Base-by-base conservation (phyloP, 2,329 filamentous ascomycete genomes). In the Phoma herbarum region DNA sequence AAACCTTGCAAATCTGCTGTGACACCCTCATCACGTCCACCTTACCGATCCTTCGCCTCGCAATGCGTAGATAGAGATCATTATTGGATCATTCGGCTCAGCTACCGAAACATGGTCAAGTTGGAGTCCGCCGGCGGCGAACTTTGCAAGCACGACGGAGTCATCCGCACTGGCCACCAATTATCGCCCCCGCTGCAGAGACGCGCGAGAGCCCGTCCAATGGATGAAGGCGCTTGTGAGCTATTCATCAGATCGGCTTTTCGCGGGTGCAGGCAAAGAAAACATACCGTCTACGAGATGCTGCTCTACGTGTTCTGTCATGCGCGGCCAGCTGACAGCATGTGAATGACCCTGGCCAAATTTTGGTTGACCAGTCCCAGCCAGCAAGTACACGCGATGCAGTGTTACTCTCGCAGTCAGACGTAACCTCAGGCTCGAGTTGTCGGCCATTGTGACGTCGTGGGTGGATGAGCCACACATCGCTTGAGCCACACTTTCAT, bases 381-480 rank as follows among this genome's bases (percentile, higher is more conserved):
- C 43, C 23, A 52, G 43, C 43, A 48, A 44, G 35, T 20, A 29
- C 48, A 52, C n/a, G 37, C 49, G 44, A 52, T 20, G 37, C 44
- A 31, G 28, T 52, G 44, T 26, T 42, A 58, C 49, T 48, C 33
- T 28, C 29, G 18, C 29, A 25, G 29, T 35, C 44, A 58, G 55
- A 48, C 44, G 55, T 53, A 58, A 58, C 55, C 44, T 49, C 39
- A 45, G 29, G 25, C 44, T 52, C 14, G 31, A 41, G 12, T 37
- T 25, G 18, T 49, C n/a, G 28, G 44, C 39, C 44, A 53, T 14
- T 22, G 22, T 58, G 49, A 58, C 31, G 49, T 58, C 31, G 39
- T 45, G 16, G 18, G 12, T 49, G 25, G 8, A 20, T 41, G 29
- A 44, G 44, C 49, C 44, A 49, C 25, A 26, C 8, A 23, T 37